Evolutionary conservation across 1,139 yeast genomes (phyloP), one percentile per base, ranked within the genome.

Genomic region (Arxiozyma bovina): DNA sequence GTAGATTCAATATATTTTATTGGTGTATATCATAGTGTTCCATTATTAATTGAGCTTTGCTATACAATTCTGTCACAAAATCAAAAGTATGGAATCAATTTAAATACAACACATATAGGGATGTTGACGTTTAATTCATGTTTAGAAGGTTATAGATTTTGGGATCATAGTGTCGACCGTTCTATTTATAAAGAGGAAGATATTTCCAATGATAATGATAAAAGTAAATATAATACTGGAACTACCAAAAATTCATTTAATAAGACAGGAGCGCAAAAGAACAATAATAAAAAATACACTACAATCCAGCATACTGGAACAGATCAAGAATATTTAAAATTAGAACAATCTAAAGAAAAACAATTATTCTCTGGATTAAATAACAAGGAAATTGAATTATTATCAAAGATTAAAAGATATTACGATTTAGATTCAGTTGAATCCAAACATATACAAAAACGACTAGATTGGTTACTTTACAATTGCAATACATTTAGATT

Each of bases 1-100:
- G 63, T 60, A 3, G 63, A 63, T 43, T 54, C 65, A 1, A 58
- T 68, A 15, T 63, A 64, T 50, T 60, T 68, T 30, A 56, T 58
- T 15, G 68, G 70, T n/a, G 61, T 65, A 6, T 68, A 68, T 50
- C 70, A 68, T 53, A 63, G 68, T 50, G 68, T 66, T 3, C 72
- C 72, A 7, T 50, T 68, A 38, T 49, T 62, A 9, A 57, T 68
- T 17, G 27, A 53, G 8, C 51, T 66, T 15, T 61, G 66, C 4
- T 55, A 63, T 30, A 54, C 61, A 47, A 57, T 68, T 42, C 51
- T 68, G 22, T 50, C 58, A 20, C 54, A 59, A 21, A 52, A 57
- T 34, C 51, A 55, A 12, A 46, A 43, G 12, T 55, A 61, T 23
- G 61, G 59, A 17, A 51, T 65, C 23, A 42, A 51, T 23, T 50